Evolutionary conservation across 1,139 yeast species (phyloP).

Genomic region (Yamadazyma sp.): DNA sequence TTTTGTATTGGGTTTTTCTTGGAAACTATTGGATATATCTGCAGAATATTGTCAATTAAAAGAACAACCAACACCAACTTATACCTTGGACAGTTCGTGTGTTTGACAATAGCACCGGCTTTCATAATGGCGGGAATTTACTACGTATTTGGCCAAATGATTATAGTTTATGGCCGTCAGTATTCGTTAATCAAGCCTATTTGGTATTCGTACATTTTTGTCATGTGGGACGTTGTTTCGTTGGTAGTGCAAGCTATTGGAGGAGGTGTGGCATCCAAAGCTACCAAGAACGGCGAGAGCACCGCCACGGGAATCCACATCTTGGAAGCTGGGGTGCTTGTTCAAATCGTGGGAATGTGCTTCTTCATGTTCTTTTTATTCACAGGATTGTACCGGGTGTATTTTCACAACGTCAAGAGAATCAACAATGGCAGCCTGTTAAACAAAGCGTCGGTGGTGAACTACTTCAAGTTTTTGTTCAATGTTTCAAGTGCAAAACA

Average conservation of each 20-base stretch:
- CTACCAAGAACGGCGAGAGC: slow-evolving; percentile 34
- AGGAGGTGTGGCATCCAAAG: slow-evolving; percentile 66
- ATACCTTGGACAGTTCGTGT: slow-evolving; percentile 65
- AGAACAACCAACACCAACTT: slow-evolving; percentile 40
- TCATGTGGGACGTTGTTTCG: slow-evolving; percentile 65
- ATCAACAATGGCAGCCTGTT: slow-evolving; percentile 19
- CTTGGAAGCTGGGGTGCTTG: slow-evolving; percentile 79
- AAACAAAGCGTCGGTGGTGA: slow-evolving; percentile 25
- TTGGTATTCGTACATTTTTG: slow-evolving; percentile 70
- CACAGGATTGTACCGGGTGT: slow-evolving; percentile 50
- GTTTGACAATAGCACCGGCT: slow-evolving; percentile 82
- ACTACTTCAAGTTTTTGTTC: slow-evolving; percentile 31
- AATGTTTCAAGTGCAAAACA: too few relatives aligned
- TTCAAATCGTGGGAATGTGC: slow-evolving; percentile 76
- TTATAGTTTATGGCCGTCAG: slow-evolving; percentile 65
- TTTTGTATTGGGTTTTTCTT: slow-evolving; percentile 31
- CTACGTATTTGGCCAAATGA: slow-evolving; percentile 70
- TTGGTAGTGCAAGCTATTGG: slow-evolving; percentile 80
- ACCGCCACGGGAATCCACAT: slow-evolving; percentile 62
- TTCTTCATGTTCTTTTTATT: slow-evolving; percentile 59
- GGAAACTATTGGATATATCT: slow-evolving; percentile 66
- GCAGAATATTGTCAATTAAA: slow-evolving; percentile 50
- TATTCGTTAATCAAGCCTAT: slow-evolving; percentile 69
- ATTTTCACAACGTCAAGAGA: slow-evolving; percentile 28
- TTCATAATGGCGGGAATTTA: slow-evolving; percentile 89